Conservation (phyloP, 1,284 basidiomycete species). For the Tilletia indica region DNA sequence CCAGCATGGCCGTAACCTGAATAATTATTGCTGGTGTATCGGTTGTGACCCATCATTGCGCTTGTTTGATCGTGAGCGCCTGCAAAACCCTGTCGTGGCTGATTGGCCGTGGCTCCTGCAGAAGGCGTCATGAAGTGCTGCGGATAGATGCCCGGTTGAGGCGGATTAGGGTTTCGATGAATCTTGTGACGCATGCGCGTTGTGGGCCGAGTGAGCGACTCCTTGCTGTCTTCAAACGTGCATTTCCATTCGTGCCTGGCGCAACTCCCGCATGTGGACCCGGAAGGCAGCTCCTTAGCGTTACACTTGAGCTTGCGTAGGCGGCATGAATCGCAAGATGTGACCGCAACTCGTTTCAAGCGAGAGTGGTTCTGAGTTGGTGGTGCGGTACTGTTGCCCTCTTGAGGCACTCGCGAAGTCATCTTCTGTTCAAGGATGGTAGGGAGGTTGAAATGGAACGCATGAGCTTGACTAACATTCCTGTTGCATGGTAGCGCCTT, state of each 20-base stretch:
- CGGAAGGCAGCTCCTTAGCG: slow-evolving; percentile 20
- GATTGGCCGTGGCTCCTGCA: too few species aligned
- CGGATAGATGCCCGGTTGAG: neutral
- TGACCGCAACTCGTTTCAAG: slow-evolving; percentile 21
- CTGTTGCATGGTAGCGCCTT: too few species aligned
- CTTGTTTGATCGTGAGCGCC: too few species aligned
- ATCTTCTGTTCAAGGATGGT: too few species aligned
- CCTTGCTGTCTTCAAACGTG: slow-evolving; percentile 24
- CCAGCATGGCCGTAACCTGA: too few species aligned
- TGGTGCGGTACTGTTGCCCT: too few species aligned
- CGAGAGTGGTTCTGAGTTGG: neutral
- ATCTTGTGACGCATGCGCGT: slow-evolving; percentile 6
- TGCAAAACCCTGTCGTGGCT: too few species aligned
- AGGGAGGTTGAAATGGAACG: too few species aligned
- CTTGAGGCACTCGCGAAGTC: too few species aligned
- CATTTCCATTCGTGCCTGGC: slow-evolving; percentile 14
- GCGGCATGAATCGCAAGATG: slow-evolving; percentile 23
- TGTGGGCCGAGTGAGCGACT: slow-evolving; percentile 13
- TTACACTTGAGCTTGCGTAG: slow-evolving; percentile 25
- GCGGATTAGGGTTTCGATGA: neutral
- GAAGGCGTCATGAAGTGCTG: neutral
- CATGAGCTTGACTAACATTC: too few species aligned
- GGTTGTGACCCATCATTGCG: too few species aligned
- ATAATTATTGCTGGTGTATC: too few species aligned
- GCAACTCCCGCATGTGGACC: slow-evolving; percentile 14